A percentile compares a stretch with the other conserved stretches of the same genome.
These are phyloP conservation scores for Pseudogymnoascus verrucosus DNA, from an alignment of 2,329 filamentous ascomycete genomes.

Conservation along the genomic window DNA sequence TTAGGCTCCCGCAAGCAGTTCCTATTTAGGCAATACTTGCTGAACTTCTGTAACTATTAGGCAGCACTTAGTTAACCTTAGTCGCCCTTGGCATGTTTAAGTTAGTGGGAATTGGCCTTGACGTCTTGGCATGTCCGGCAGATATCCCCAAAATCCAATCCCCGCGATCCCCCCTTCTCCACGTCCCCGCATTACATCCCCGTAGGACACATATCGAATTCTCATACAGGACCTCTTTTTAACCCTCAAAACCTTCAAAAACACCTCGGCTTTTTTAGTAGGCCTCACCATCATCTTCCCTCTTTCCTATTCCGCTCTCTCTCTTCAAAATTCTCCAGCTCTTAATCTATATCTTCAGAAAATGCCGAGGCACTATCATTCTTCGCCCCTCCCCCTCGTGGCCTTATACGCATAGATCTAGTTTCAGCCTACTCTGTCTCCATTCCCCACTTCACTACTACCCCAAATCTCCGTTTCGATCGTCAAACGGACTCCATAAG, in stretches of 20 bases:
- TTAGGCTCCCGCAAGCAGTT: not conserved
- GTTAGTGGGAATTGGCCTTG: not conserved
- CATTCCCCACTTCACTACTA: not conserved
- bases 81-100: conserved; percentile 7
- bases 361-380: not conserved
- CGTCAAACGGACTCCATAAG: not conserved
- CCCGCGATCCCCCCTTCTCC: not conserved
- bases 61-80: not conserved
- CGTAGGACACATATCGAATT: not conserved
- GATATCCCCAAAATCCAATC: not conserved
- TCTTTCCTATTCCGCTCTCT: not conserved
- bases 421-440: not conserved
- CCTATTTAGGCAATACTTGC: conserved; percentile 5
- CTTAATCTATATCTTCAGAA: not conserved
- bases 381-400: not conserved
- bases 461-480: not conserved
- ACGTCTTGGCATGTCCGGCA: not conserved
- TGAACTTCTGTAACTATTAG: conserved; percentile 4
- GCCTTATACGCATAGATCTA: not conserved
- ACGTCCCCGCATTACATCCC: not conserved
- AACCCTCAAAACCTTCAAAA: not conserved
- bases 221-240: not conserved
- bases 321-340: not conserved
- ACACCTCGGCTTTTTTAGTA: not conserved
- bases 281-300: not conserved